These are phyloP conservation scores for Diaporthe australafricana DNA, from an alignment of 2,329 filamentous ascomycete species.

Conservation along the genomic window DNA sequence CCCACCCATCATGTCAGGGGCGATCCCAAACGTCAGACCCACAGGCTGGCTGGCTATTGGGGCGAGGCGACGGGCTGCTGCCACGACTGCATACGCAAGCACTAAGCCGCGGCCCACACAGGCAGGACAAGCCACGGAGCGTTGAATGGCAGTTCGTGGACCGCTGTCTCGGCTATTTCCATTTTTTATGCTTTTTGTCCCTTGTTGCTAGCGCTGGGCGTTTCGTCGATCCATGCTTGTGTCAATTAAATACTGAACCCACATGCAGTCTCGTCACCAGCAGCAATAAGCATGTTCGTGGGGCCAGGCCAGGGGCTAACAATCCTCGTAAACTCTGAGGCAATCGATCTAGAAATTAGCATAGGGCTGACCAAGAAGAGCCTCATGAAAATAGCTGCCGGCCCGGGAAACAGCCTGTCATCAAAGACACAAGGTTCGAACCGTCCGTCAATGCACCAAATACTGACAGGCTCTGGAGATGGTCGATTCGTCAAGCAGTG, in stretches of 20 bases:
- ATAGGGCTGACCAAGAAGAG: constrained; percentile 4
- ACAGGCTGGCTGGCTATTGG: background rate
- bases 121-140: background rate
- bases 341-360: background rate
- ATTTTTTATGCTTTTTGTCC: constrained; percentile 12
- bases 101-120: constrained; percentile 7
- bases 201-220: constrained; percentile 21
- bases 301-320: background rate
- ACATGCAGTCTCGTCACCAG: constrained; percentile 1
- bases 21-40: constrained; percentile 35
- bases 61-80: constrained; percentile 18
- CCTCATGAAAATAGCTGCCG: background rate
- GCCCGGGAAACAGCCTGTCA: background rate
- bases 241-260: constrained; percentile 21
- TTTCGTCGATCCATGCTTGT: constrained; percentile 33
- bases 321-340: background rate
- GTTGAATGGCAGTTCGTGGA: background rate
- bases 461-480: background rate
- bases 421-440: background rate
- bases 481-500: background rate
- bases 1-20: background rate
- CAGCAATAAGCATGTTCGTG: background rate
- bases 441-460: background rate
- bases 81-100: constrained; percentile 26
- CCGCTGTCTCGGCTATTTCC: background rate